These are phyloP conservation scores for Talaromyces borbonicus DNA, from an alignment of 495 filamentous ascomycete species.

Conservation along the genomic window DNA sequence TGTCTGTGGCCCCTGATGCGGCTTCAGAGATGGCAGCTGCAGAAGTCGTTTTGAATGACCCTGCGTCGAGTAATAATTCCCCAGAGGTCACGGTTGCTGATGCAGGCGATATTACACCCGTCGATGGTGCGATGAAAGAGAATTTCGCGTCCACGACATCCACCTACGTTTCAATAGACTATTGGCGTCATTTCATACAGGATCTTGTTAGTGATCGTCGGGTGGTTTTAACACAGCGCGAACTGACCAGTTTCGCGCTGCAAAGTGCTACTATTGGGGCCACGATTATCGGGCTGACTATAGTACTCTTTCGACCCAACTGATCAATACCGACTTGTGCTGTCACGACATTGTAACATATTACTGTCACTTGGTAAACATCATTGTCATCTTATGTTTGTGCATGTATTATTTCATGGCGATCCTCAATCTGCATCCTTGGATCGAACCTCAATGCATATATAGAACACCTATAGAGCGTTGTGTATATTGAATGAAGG, in stretches of 20 bases:
- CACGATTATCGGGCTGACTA: constrained; percentile 47
- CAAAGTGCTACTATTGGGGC: constrained; percentile 68
- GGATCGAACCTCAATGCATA: too few species aligned
- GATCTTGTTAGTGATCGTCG: constrained; percentile 59
- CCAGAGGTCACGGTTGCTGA: not conserved
- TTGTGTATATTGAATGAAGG: too few species aligned
- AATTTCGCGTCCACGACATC: not conserved
- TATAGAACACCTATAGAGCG: too few species aligned
- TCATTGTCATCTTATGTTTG: too few species aligned
- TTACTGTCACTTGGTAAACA: not conserved
- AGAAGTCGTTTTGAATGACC: not conserved
- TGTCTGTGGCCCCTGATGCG: constrained; percentile 3
- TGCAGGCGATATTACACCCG: not conserved
- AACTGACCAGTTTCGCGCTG: constrained; percentile 60
- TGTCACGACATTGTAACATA: not conserved
- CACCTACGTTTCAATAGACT: constrained; percentile 18
- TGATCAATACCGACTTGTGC: constrained; percentile 16
- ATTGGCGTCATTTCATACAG: constrained; percentile 40
- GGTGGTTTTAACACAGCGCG: constrained; percentile 59
- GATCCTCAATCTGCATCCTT: too few species aligned
- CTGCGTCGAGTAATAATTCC: constrained; percentile 8
- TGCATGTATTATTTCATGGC: too few species aligned
- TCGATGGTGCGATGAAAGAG: not conserved
- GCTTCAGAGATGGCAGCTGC: constrained; percentile 3
- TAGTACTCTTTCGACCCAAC: constrained; percentile 44